Evolutionary conservation across 257 asterid species (phyloP).

Genomic region (Thymus mandschuricus): DNA sequence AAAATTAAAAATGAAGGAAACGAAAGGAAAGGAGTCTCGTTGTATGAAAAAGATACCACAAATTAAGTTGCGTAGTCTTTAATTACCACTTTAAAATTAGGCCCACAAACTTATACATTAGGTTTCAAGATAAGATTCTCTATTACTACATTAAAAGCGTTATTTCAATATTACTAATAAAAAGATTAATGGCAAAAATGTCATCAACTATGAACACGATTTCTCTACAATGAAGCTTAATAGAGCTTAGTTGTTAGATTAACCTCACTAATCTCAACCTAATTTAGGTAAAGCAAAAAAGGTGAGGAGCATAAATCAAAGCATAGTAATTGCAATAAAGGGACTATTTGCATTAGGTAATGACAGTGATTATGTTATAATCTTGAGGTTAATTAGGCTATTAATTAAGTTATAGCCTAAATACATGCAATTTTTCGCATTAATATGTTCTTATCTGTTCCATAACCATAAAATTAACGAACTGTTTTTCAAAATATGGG

Average conservation of each 20-base stretch:
- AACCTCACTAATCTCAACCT: constrained; percentile 34
- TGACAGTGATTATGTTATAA: constrained; percentile 29
- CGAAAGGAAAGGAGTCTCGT: background rate
- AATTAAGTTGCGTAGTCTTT: background rate
- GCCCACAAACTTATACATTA: background rate
- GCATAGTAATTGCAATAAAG: constrained; percentile 4
- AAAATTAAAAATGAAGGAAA: no score
- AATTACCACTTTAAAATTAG: background rate
- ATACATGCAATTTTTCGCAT: no score
- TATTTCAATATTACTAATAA: no score
- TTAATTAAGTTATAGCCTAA: no score
- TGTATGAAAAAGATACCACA: background rate
- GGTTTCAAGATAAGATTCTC: background rate
- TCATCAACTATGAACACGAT: no score
- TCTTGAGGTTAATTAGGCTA: constrained; percentile 10
- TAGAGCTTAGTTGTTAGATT: constrained; percentile 12
- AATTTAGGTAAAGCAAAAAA: constrained; percentile 33
- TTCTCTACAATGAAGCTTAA: no score
- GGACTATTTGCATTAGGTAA: constrained; percentile 23
- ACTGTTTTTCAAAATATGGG: no score
- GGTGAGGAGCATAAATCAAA: constrained; percentile 31
- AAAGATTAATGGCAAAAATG: no score
- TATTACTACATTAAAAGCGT: no score
- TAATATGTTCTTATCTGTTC: no score
- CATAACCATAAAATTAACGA: no score